A percentile compares a stretch with the other conserved stretches of the same genome.
These are phyloP conservation scores for Physaria fendleri DNA, from an alignment of 345 rosid species.

Conservation along the genomic window DNA sequence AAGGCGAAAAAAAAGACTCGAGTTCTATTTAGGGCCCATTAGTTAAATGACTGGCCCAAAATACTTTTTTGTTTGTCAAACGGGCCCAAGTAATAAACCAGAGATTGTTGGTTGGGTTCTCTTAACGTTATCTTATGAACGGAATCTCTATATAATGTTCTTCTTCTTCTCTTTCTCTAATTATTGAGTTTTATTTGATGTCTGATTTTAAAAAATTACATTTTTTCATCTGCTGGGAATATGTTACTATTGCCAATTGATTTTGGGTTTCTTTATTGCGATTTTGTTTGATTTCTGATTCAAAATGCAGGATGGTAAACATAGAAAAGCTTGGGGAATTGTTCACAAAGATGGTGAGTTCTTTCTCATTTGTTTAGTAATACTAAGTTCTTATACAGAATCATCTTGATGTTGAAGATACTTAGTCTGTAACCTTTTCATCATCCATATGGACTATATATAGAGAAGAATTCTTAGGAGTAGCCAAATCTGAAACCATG, in stretches of 20 bases:
- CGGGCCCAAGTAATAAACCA: too few species aligned
- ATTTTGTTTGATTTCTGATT: slow-evolving; percentile 20
- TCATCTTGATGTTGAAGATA: slow-evolving; percentile 1
- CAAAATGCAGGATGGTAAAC: slow-evolving; percentile 78
- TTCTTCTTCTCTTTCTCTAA: neutral
- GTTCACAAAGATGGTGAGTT: slow-evolving; percentile 84
- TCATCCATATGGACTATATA: neutral
- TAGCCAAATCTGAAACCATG: neutral
- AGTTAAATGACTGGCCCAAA: too few species aligned
- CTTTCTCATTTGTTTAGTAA: neutral
- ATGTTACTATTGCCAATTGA: neutral
- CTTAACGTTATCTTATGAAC: too few species aligned
- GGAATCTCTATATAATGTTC: slow-evolving; percentile 87
- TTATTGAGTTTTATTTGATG: neutral
- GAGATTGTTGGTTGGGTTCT: too few species aligned
- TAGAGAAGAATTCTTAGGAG: neutral
- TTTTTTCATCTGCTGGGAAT: neutral
- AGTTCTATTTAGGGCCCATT: too few species aligned
- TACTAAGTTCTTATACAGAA: neutral
- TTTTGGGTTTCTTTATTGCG: slow-evolving; percentile 1
- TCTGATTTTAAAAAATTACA: neutral
- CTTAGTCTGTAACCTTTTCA: neutral
- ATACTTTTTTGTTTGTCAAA: too few species aligned
- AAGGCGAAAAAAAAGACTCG: too few species aligned
- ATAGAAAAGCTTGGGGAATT: slow-evolving; percentile 96